Percentiles rank a stretch among this genome's conserved stretches.
phyloP scores from a whole-genome alignment of 768 basidiomycete species.

The Phaeolepiota aurea region DNA sequence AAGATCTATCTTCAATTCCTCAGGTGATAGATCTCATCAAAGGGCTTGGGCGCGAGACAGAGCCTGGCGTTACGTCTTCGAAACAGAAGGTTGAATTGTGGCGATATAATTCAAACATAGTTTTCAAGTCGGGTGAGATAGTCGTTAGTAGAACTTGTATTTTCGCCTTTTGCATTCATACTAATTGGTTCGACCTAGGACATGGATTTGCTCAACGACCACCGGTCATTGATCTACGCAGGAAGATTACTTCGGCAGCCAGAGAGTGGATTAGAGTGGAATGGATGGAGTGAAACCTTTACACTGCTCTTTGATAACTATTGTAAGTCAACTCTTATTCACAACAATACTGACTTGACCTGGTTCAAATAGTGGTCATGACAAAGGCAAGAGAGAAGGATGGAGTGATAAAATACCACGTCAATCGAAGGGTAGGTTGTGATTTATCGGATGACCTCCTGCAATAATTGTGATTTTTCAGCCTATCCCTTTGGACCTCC shows the following conservation, averaged over 20 bases:
- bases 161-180: background rate
- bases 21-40: conserved; percentile 88
- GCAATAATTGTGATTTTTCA: conserved; percentile 16
- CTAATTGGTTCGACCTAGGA: no score
- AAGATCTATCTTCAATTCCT: conserved; percentile 74
- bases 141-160: conserved; percentile 31
- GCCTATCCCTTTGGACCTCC: conserved; percentile 89
- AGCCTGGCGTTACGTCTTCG: conserved; percentile 77
- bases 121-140: conserved; percentile 69
- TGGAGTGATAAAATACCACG: conserved; percentile 65
- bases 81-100: conserved; percentile 89
- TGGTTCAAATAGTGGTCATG: conserved; percentile 57
- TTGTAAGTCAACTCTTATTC: conserved; percentile 35
- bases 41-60: conserved; percentile 75
- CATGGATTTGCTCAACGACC: conserved; percentile 83
- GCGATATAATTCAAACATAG: conserved; percentile 69
- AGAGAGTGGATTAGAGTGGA: conserved; percentile 73
- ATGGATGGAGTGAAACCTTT: conserved; percentile 78
- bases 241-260: conserved; percentile 78
- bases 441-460: conserved; percentile 3
- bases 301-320: conserved; percentile 95
- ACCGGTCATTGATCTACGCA: conserved; percentile 75
- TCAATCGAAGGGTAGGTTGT: conserved; percentile 63
- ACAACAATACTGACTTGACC: no score
- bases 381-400: conserved; percentile 74